Base-by-base conservation (phyloP, 2,329 filamentous ascomycete genomes). In the Ilyonectria sp. region DNA sequence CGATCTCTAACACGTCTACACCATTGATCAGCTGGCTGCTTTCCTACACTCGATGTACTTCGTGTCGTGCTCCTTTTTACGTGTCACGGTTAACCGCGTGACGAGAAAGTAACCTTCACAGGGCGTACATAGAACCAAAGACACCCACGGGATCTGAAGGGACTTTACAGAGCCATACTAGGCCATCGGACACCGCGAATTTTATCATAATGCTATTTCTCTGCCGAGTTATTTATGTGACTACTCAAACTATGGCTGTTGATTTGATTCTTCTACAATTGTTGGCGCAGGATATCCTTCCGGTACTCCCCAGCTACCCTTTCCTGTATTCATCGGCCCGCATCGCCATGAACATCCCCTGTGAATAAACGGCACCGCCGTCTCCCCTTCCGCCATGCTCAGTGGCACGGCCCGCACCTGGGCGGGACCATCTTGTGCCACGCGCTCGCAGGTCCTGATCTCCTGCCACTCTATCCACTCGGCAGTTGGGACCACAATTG, bases 381-480 rank as follows among this genome's bases (percentile, higher is more conserved):
- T 78, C 65, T 84, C 82, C 1, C 79, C 78, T 29, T 76, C 67
- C 1, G 74, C 74, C 63, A 66, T 73, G 47, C 78, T 81, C 44
- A 81, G 68, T 7, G 77, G 74, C 26, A 62, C 69, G 61, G 74
- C 63, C 3, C 60, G 69, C 60, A 71, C 67, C 23, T 63, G 46
- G 52, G 60, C 50, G 17, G 60, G 44, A 15, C 47, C 56, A 15
- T 67, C 60, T 8, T 68, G 43, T n/a, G 49, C 23, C 15, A 56
- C 33, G 10, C 60, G 56, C 23, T 72, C 70, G 43, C 69, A 69
- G 13, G 71, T 75, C 26, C 71, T 67, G 26, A 82, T 61, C 64
- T 86, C 82, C 76, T 86, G 89, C 87, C 90, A 92, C 74, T 92
- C 90, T 8, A 92, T 79, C 90, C 90, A 92, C 73, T 89, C 84